Base-by-base conservation (phyloP, 352 stramenopile genomes). In the Thraustochytrium sp. region DNA sequence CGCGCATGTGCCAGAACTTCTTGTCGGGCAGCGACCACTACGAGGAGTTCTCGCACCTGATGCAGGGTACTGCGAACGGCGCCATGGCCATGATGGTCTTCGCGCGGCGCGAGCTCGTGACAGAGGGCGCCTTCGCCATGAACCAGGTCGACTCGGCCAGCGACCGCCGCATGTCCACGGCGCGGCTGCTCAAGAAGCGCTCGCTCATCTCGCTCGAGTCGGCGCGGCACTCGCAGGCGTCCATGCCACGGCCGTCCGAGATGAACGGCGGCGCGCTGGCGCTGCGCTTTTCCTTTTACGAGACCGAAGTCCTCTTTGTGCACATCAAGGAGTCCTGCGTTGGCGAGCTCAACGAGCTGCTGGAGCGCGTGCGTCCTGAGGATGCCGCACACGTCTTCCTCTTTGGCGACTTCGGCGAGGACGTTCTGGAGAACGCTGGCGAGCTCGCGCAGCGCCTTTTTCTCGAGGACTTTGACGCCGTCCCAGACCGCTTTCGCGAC, bases 1-100 rank as follows among this genome's bases (percentile, higher is more conserved):
- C 76, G n/a, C 4, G 23, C n/a, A 40, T 11, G 44, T 40, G 31
- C 34, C 44, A 75, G 51, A 18, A 68, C 36, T 26, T 80, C 0
- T n/a, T 29, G 2, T 9, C 16, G 5, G 29, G 18, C n/a, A 11
- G 23, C 26, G 49, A n/a, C n/a, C 29, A 80, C 13, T 80, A 72
- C 51, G 18, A 76, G 38, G 68, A 80, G 34, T 80, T 80, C 42
- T 65, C 68, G 34, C 68, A 80, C 68, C 68, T 80, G 13, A 80
- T 80, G 68, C 11, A 29, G 23, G 49, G 36, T 29, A 31, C 18
- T 4, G 46, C 31, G 23, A 34, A 18, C 18, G n/a, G n/a, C 36
- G 31, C 34, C 21, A 42, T 80, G 18, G 68, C 36, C 5, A 16
- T 80, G 5, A 34, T 80, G 44, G 49, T 80, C 44, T 46, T 80